Evolutionary conservation across 805 yeast genomes (phyloP), one percentile per base, ranked within the genome.

Genomic region (Kuraishia ogatae): DNA sequence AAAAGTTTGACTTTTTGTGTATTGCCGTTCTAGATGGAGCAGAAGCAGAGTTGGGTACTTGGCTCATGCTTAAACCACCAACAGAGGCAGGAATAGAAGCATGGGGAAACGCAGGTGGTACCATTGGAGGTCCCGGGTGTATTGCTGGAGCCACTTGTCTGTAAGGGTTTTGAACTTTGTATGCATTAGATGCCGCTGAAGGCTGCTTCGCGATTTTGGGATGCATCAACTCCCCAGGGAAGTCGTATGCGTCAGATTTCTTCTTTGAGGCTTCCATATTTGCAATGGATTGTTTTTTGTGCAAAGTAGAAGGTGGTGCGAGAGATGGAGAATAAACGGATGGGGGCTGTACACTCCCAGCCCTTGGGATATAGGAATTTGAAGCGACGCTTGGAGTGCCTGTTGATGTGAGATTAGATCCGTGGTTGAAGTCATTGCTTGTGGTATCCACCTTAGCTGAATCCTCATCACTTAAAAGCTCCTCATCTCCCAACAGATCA

Each of bases 161-260:
- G 49, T 47, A 47, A 20, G 35, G 28, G 35, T 49, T 49, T n/a
- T n/a, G n/a, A 19, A 6, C 24, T 24, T 17, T 24, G 51, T 23
- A 49, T 49, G 28, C 35, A 24, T 49, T 49, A 20, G 35, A 29
- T 13, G 49, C 15, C 8, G 49, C n/a, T 15, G 43, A 35, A 15
- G 43, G 43, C 35, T 22, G 28, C 26, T 35, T 26, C 28, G 47
- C 47, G 26, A 50, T 23, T 24, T 50, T 54, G 22, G 52, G 35
- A 19, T 28, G 69, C 13, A 85, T 68, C 50, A 87, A 64, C 50
- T 75, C 81, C 21, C 73, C 70, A 1, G 93, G 93, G 62, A 87
- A 85, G 63, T 87, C 94, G 61, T 85, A 87, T 0, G 91, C 90
- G 69, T 85, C 89, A n/a, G 84, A 79, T 64, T 82, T 84, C 61